Base-by-base conservation (phyloP, 345 rosid species). In the Lepidium africanum region DNA sequence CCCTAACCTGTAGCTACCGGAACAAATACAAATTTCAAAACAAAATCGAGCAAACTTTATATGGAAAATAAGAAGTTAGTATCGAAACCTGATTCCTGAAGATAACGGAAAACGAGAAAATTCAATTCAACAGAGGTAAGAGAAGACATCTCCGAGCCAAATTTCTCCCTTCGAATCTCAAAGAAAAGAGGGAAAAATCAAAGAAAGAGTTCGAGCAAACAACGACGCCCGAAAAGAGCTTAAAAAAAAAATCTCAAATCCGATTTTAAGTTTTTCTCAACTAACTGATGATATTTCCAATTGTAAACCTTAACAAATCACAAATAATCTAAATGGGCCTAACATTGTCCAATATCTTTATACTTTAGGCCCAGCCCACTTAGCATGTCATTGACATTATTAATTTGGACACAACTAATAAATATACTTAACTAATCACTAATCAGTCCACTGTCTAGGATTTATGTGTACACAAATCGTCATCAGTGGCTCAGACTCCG, bases 71-170 rank as follows among this genome's bases (percentile, higher is more conserved):
- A 12, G 43, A 39, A 1, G 30, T 17, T 7, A 30, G 7, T 6
- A 14, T 10, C 56, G 40, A 67, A 30, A 87, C 97, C 97, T 63
- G 99, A 94, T 60, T 94, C 99, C 54, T 87, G 95, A 80, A 94
- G 92, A 74, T 91, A 94, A 17, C 97, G 96, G 74, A 91, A 94
- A 61, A 91, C 85, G 57, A 94, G 91, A 76, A 77, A 91, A 80
- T 94, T 94, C 82, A 94, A 65, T 56, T 94, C 96, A 47, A 81
- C 84, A 58, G 97, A 91, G 61, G 90, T 87, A 32, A 94, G 81
- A 19, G 91, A 64, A 19, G 91, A 51, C 96, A 94, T 87, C 27
- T 75, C 67, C 19, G 13, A 30, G 1, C 72, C 54, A 12, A 33
- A 38, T 58, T 40, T 47, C 40, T 35, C 30, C 15, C 40, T 61